Evolutionary conservation across 768 basidiomycete species (phyloP).

Genomic region (Kwoniella europaea): DNA sequence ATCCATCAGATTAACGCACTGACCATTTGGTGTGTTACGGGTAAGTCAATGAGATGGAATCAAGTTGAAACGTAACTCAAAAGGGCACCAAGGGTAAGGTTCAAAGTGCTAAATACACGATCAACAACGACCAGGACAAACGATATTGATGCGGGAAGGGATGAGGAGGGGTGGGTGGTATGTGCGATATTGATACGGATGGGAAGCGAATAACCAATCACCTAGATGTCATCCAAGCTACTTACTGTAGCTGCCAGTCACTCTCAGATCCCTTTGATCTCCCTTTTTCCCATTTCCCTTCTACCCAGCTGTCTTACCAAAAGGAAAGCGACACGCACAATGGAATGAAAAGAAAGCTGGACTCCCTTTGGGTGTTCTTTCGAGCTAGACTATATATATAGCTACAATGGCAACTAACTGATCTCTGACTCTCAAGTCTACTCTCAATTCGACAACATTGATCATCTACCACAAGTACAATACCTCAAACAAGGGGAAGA

Average conservation of each 20-base stretch:
- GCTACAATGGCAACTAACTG: not conserved
- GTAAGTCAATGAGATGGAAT: too few relatives aligned
- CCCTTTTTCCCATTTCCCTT: not conserved
- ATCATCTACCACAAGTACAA: too few relatives aligned
- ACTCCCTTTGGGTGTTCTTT: not conserved
- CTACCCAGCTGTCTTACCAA: not conserved
- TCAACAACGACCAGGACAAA: not conserved
- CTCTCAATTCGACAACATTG: too few relatives aligned
- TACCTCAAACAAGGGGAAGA: not conserved
- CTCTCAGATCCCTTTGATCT: not conserved
- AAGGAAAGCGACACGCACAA: not conserved
- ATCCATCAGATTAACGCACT: not conserved
- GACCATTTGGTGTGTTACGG: not conserved
- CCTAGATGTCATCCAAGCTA: not conserved
- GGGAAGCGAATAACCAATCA: not conserved
- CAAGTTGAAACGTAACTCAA: too few relatives aligned
- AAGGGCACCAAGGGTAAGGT: not conserved
- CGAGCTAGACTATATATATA: not conserved
- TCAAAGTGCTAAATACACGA: not conserved
- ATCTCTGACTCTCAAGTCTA: too few relatives aligned
- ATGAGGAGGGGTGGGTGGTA: not conserved
- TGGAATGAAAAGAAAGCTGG: not conserved
- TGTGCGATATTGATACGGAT: not conserved
- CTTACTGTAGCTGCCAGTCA: not conserved
- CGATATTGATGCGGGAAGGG: not conserved